Conservation (phyloP, 805 yeast species). For the Phaffomyces antillensis region DNA sequence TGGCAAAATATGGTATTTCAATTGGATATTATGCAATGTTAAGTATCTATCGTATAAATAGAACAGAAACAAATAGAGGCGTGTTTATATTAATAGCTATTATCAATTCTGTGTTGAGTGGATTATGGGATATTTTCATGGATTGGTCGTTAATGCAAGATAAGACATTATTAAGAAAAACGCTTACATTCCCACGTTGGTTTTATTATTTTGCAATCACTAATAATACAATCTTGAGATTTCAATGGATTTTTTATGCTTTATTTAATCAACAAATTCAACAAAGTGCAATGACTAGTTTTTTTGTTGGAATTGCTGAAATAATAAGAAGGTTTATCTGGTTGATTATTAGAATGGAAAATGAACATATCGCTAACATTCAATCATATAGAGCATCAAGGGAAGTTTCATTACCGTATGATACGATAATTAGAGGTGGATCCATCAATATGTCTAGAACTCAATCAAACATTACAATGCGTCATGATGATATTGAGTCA, state of each 20-base stretch:
- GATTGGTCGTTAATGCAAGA: slow-evolving; percentile 89
- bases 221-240: slow-evolving; percentile 65
- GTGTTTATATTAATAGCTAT: slow-evolving; percentile 68
- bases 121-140: slow-evolving; percentile 88
- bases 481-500: slow-evolving; percentile 6
- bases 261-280: slow-evolving; percentile 68
- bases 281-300: slow-evolving; percentile 84
- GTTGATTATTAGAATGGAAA: slow-evolving; percentile 90
- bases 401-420: slow-evolving; percentile 81
- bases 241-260: slow-evolving; percentile 90
- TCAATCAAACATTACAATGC: neutral
- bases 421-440: slow-evolving; percentile 26
- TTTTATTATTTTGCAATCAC: slow-evolving; percentile 72
- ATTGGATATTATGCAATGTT: slow-evolving; percentile 63
- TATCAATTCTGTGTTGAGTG: slow-evolving; percentile 60
- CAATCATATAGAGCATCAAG: slow-evolving; percentile 79
- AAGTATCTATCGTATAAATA: slow-evolving; percentile 70
- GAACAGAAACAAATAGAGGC: slow-evolving; percentile 31
- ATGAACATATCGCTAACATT: slow-evolving; percentile 91
- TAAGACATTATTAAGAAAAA: slow-evolving; percentile 58
- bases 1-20: slow-evolving; percentile 65
- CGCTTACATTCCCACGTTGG: slow-evolving; percentile 54
- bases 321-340: slow-evolving; percentile 77
- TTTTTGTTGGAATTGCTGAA: slow-evolving; percentile 78
- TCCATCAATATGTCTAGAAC: slow-evolving; percentile 21